phyloP scores from a whole-genome alignment of 257 asterid species.

The Osmanthus fragrans region DNA sequence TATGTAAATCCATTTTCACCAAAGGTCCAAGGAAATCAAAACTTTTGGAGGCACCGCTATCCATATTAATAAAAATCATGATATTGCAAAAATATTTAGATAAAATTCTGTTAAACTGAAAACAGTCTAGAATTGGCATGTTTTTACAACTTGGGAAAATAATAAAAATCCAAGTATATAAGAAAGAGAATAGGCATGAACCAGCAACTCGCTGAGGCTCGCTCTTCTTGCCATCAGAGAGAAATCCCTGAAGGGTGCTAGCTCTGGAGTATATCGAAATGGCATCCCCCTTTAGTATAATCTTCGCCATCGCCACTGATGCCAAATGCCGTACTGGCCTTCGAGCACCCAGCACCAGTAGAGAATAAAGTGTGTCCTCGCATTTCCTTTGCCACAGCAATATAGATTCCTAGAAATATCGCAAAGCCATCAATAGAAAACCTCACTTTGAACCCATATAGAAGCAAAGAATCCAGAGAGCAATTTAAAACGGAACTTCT shows the following conservation, averaged over 20 bases:
- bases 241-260: slow-evolving; percentile 96
- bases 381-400: slow-evolving; percentile 85
- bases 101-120: background rate
- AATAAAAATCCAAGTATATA: slow-evolving; percentile 10
- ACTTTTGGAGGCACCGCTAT: background rate
- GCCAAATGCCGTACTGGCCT: slow-evolving; percentile 97
- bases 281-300: slow-evolving; percentile 76
- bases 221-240: slow-evolving; percentile 84
- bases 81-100: slow-evolving; percentile 8
- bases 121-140: slow-evolving; percentile 7
- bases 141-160: slow-evolving; percentile 4
- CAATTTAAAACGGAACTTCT: background rate
- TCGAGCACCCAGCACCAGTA: slow-evolving; percentile 89
- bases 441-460: slow-evolving; percentile 3
- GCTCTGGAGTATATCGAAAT: slow-evolving; percentile 97
- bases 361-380: slow-evolving; percentile 88
- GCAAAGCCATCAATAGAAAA: slow-evolving; percentile 19
- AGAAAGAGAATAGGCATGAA: slow-evolving; percentile 37
- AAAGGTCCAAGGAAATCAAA: background rate
- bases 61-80: slow-evolving; percentile 1
- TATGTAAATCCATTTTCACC: background rate
- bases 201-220: slow-evolving; percentile 93
- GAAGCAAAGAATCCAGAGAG: background rate
- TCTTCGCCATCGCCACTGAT: slow-evolving; percentile 91
- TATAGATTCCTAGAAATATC: slow-evolving; percentile 72